Base-by-base conservation (phyloP, 1,139 yeast species). In the Sugiyamaella pinicola region DNA sequence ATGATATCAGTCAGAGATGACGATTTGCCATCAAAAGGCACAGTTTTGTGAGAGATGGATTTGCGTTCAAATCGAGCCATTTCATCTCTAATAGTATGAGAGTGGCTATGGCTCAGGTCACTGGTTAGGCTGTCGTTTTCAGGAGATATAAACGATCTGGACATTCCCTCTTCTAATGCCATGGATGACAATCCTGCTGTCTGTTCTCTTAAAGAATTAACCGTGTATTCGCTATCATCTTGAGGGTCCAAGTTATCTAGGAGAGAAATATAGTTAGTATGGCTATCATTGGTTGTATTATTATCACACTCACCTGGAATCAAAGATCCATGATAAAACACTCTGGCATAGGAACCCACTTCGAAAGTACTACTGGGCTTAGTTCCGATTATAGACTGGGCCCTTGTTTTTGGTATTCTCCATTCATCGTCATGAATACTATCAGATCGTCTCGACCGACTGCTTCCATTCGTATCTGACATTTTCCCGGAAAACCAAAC, bases 171-270 rank as follows among this genome's bases (percentile, higher is more conserved):
- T 31, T 75, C 79, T 4, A 81, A 74, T 2, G 84, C 85, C 51
- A 84, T 78, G 33, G 74, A 74, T 12, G 89, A 86, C 58, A 83
- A 73, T 52, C 75, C 80, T 2, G 85, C 87, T 0, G 87, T 79
- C 57, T 83, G 85, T 58, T 82, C 87, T 55, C 85, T 81, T 44
- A 84, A 76, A 15, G 81, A 78, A 12, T 55, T 48, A 1, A 54
- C 55, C 15, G 47, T 13, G 1, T 26, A 44, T 15, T 42, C 55
- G 18, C 28, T 21, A 24, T 50, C 54, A 22, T 42, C 51, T 21
- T 26, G 37, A n/a, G 28, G 7, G 15, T 29, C 48, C 18, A 37
- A 35, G 15, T 48, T 39, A 18, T 46, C 48, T 40, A 21, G 28
- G 24, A 19, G 33, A 22, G 7, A n/a, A 7, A 37, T 26, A 24